These are phyloP conservation scores for Geotrichum reessii DNA, from an alignment of 1,139 yeast genomes.

Conservation along the genomic window DNA sequence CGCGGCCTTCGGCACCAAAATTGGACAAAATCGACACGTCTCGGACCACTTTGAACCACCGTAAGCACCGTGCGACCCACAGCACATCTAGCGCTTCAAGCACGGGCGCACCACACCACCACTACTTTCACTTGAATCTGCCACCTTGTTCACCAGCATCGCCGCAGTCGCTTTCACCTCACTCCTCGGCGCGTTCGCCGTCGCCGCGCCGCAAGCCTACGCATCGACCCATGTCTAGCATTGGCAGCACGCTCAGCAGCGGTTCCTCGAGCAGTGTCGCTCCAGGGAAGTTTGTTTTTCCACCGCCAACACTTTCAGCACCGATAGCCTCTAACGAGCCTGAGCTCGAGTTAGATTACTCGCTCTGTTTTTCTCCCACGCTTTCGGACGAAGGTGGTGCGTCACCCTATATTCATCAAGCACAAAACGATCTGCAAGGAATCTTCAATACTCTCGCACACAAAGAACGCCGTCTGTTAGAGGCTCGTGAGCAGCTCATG, in stretches of 20 bases:
- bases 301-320: neutral
- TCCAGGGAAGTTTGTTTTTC: neutral
- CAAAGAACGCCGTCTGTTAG: constrained; percentile 37
- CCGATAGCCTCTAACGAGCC: neutral
- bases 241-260: neutral
- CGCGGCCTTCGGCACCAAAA: neutral
- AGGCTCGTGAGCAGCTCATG: constrained; percentile 32
- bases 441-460: constrained; percentile 34
- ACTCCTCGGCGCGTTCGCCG: neutral
- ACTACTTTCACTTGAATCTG: neutral
- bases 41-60: neutral
- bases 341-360: neutral
- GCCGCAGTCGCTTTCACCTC: constrained; percentile 2
- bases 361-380: neutral
- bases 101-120: neutral
- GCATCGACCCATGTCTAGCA: neutral
- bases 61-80: neutral
- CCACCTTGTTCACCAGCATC: neutral
- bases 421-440: constrained; percentile 31
- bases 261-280: neutral
- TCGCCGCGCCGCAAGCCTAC: neutral
- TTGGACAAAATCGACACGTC: neutral
- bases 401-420: constrained; percentile 25
- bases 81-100: neutral
- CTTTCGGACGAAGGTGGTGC: neutral